Evolutionary conservation across 768 basidiomycete species (phyloP).

Genomic region (Boletales sp.): DNA sequence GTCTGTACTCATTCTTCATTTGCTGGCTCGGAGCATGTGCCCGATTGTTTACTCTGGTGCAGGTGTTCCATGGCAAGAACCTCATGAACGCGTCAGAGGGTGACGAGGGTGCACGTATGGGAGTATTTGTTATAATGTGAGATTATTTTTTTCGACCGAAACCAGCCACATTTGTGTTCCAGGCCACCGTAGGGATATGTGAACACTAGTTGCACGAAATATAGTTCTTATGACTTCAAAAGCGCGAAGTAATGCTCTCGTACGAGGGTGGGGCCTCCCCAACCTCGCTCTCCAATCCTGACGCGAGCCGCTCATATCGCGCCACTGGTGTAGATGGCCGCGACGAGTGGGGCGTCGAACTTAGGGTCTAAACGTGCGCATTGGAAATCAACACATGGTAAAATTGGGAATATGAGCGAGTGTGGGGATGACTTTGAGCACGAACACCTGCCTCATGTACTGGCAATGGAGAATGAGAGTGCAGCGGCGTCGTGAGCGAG

Average conservation of each 20-base stretch:
- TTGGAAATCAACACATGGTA: not conserved
- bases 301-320: constrained; percentile 78
- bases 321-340: constrained; percentile 25
- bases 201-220: not conserved
- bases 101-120: constrained; percentile 8
- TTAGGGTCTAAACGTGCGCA: not conserved
- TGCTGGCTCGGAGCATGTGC: no score
- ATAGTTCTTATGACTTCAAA: not conserved
- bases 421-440: not conserved
- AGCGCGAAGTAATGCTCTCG: constrained; percentile 20
- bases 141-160: no score
- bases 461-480: not conserved
- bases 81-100: constrained; percentile 64
- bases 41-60: not conserved
- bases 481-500: not conserved
- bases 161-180: no score
- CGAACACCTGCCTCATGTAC: not conserved
- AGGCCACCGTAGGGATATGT: no score
- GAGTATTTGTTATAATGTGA: not conserved
- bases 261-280: constrained; percentile 82
- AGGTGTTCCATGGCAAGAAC: constrained; percentile 80
- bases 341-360: constrained; percentile 6
- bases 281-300: constrained; percentile 78
- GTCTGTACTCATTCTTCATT: constrained; percentile 25
- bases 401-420: not conserved